Percentiles rank a stretch among this genome's conserved stretches.
Evolutionary conservation across 2,329 filamentous ascomycete genomes (phyloP).

Genomic region (Arthrobotrys sphaeroides): DNA sequence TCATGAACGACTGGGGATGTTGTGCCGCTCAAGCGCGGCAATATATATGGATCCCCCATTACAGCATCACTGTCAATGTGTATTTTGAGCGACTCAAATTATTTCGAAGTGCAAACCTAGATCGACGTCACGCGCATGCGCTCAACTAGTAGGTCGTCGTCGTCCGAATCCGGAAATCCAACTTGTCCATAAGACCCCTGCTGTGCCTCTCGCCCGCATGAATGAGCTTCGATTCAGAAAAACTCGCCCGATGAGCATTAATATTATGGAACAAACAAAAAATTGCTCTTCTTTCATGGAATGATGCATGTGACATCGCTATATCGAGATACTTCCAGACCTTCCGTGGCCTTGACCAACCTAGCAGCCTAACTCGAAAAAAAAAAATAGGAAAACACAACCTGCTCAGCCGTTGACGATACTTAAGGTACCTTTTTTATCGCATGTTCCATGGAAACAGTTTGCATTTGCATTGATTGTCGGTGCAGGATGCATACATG

Average conservation of each 20-base stretch:
- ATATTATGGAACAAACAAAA: not conserved
- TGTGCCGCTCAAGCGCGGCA: not conserved
- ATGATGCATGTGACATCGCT: too few species aligned
- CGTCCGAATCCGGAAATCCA: not conserved
- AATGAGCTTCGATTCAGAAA: not conserved
- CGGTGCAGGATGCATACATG: not conserved
- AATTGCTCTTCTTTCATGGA: too few species aligned
- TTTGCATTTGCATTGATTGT: slow-evolving; percentile 6
- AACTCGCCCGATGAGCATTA: not conserved
- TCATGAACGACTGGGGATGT: not conserved
- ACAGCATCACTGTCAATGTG: too few species aligned
- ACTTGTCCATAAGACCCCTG: not conserved
- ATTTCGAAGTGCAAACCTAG: too few species aligned
- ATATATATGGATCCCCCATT: not conserved
- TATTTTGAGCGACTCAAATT: too few species aligned
- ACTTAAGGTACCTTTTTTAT: not conserved
- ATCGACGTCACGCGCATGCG: too few species aligned
- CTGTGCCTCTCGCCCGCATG: not conserved
- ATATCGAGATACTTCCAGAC: too few species aligned
- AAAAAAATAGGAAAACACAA: too few species aligned
- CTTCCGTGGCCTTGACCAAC: too few species aligned
- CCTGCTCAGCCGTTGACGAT: not conserved
- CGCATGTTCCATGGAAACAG: not conserved
- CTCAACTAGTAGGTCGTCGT: not conserved
- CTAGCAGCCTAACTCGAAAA: too few species aligned